Conservation (phyloP, 2,329 filamentous ascomycete species). For the Colletotrichum euphorbiae region DNA sequence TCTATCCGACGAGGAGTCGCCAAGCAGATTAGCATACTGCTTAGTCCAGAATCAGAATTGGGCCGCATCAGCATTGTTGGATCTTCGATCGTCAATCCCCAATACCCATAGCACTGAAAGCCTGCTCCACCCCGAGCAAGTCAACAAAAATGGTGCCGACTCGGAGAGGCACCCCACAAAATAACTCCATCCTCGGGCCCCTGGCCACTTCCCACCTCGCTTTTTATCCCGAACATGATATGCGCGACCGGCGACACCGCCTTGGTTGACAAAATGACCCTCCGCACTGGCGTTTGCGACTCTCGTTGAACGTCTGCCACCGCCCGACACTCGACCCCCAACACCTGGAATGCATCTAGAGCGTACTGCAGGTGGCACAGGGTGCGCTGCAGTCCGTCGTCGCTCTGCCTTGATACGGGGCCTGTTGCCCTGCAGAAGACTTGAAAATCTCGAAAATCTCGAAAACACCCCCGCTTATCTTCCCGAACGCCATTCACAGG, state of each 20-base stretch:
- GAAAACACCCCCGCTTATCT: conserved; percentile 4
- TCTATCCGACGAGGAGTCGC: conserved; percentile 6
- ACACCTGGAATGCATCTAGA: background rate
- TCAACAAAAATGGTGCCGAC: conserved; percentile 37
- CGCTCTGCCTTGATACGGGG: conserved; percentile 16
- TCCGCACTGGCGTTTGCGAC: background rate
- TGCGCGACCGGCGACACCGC: conserved; percentile 1
- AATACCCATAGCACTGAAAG: conserved; percentile 26
- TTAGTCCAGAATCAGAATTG: conserved; percentile 27
- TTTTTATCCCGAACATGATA: conserved; percentile 26
- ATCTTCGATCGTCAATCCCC: conserved; percentile 35
- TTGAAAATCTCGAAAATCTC: background rate
- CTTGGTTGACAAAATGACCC: background rate
- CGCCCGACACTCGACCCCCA: background rate
- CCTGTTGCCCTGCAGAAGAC: conserved; percentile 10
- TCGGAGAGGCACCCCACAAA: conserved; percentile 14
- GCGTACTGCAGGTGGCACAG: conserved; percentile 8
- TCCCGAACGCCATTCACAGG: background rate
- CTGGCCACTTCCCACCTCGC: conserved; percentile 13
- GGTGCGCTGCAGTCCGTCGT: conserved; percentile 16
- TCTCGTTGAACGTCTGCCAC: background rate
- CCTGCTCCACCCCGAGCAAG: conserved; percentile 29
- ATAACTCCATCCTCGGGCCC: conserved; percentile 19
- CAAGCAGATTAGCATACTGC: conserved; percentile 25
- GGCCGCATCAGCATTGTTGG: conserved; percentile 32